Evolutionary conservation across 1,284 basidiomycete genomes (phyloP).

Genomic region (Tausonia pullulans): DNA sequence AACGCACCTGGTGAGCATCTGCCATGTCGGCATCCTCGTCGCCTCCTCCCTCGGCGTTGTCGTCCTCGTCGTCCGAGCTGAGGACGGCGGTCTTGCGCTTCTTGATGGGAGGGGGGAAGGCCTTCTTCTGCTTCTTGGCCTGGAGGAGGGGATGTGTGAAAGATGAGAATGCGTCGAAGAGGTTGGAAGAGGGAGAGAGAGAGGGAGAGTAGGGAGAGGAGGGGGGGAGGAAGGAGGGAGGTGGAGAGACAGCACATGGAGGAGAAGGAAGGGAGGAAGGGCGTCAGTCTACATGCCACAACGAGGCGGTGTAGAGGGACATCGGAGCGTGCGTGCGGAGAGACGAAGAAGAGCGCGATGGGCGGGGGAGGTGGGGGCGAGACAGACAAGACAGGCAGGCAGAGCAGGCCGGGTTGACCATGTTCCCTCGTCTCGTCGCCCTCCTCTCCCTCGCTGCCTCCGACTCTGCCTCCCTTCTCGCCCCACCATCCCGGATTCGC

Average conservation of each 20-base stretch:
- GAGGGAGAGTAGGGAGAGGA: not conserved
- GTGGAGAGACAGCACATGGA: not conserved
- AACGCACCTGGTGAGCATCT: conserved; percentile 9
- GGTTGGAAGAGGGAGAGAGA: not conserved
- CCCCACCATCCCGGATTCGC: not conserved
- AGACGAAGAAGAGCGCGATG: too few relatives aligned
- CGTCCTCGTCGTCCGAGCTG: conserved; percentile 26
- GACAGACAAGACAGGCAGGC: too few relatives aligned
- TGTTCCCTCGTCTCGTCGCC: too few relatives aligned
- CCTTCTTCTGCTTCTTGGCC: conserved; percentile 15
- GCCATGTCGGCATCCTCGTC: not conserved
- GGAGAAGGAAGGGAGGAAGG: not conserved
- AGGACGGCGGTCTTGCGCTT: conserved; percentile 28
- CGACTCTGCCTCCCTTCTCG: not conserved
- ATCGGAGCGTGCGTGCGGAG: too few relatives aligned
- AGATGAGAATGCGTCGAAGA: not conserved
- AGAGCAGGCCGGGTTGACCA: too few relatives aligned
- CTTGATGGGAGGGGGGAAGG: conserved; percentile 18
- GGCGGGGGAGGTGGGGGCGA: too few relatives aligned
- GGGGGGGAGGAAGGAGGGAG: not conserved
- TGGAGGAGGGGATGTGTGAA: not conserved
- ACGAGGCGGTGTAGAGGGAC: too few relatives aligned
- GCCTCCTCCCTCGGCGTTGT: conserved; percentile 7
- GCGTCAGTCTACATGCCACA: not conserved
- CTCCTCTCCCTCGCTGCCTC: too few relatives aligned